These are phyloP conservation scores for Talaromyces stipitatus DNA, from an alignment of 495 filamentous ascomycete species.

Conservation along the genomic window DNA sequence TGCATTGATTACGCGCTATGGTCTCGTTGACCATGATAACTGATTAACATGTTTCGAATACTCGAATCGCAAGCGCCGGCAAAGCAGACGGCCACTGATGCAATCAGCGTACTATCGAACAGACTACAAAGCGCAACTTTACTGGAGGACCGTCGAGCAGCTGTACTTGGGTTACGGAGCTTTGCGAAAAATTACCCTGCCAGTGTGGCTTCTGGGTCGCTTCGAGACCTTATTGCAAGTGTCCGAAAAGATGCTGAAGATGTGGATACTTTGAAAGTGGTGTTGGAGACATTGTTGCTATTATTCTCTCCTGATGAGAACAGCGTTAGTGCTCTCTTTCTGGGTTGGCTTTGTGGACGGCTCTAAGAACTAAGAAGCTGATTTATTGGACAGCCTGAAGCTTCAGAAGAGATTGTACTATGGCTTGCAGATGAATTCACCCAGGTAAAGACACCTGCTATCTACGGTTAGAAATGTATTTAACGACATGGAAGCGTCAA, in stretches of 20 bases:
- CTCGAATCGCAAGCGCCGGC: constrained; percentile 78
- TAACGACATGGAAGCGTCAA: constrained; percentile 61
- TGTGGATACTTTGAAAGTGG: constrained; percentile 91
- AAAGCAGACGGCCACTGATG: constrained; percentile 92
- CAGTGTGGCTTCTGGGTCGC: constrained; percentile 85
- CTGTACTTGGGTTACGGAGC: constrained; percentile 86
- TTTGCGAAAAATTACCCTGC: constrained; percentile 96
- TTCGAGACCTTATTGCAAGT: constrained; percentile 78
- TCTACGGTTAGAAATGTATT: constrained; percentile 12
- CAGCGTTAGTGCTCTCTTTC: constrained; percentile 44
- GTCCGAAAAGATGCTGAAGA: constrained; percentile 85
- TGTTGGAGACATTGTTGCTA: constrained; percentile 90
- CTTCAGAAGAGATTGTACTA: constrained; percentile 90
- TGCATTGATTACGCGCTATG: constrained; percentile 4
- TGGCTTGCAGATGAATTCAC: constrained; percentile 99
- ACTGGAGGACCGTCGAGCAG: constrained; percentile 86
- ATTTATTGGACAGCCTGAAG: constrained; percentile 60
- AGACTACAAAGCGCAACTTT: constrained; percentile 82
- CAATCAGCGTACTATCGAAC: constrained; percentile 80
- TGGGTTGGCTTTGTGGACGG: not conserved
- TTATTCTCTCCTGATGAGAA: constrained; percentile 71
- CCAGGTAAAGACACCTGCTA: constrained; percentile 48
- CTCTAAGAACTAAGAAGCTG: constrained; percentile 13
- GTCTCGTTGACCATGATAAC: constrained; percentile 41
- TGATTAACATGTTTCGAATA: constrained; percentile 72